Base-by-base conservation (phyloP, 2,329 filamentous ascomycete genomes). In the Westerdykella aurantiaca region DNA sequence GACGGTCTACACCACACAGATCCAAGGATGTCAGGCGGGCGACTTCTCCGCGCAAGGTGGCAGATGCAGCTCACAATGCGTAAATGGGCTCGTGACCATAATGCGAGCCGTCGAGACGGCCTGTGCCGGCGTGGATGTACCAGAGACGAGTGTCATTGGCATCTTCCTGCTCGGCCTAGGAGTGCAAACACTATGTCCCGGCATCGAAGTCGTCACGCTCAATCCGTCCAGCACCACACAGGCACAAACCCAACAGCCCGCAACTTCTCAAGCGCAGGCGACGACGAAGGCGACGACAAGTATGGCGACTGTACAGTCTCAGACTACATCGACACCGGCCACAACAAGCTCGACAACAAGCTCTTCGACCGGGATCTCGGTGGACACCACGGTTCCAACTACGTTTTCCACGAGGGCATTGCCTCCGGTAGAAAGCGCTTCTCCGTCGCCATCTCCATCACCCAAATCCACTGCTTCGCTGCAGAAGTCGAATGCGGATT, bases 91-190 rank as follows among this genome's bases (percentile, higher is more conserved):
- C 23, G 43, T 63, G 6, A 50, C 56, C 3, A 62, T 74, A 34
- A 55, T 53, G 12, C 38, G 59, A 4, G 49, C 51, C 1, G 64
- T 74, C 35, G 55, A 53, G 29, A 49, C 49, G 9, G 50, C 55
- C 5, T 74, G 72, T 45, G 52, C 38, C 0, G 40, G 55, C 41
- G 60, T 68, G 12, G 60, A 63, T 29, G 61, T 69, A 7, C 57
- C 56, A 34, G 66, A 67, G 22, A 58, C 59, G 21, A 68, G 65
- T 39, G 69, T 73, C 46, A 63, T 74, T 17, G 66, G 66, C 6
- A 63, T 70, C 12, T 72, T 73, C 50, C 57, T 72, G 41, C 54
- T 56, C 12, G 66, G 66, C n/a, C 43, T 59, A 16, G 71, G 70
- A 14, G 61, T 69, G 5, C 46, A 49, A 7, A 55, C 57, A 17